Evolutionary conservation across 164 flowering plant genomes (phyloP), one percentile per base, ranked within the genome.

Genomic region (Magnolia kwangsiensis): DNA sequence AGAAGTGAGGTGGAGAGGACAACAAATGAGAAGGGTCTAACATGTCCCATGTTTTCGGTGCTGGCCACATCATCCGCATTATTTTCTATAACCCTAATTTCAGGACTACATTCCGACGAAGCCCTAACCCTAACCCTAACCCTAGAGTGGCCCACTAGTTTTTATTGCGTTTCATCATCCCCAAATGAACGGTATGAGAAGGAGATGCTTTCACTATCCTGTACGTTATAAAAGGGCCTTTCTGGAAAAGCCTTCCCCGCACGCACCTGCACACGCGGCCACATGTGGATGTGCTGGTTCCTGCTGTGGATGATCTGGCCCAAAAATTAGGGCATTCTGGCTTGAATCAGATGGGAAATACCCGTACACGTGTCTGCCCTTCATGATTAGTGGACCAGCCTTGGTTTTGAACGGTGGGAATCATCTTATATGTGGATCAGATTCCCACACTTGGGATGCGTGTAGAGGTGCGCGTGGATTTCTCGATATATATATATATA

Each of bases 21-120:
- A 55, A 16, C 61, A n/a, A 78, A 73, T 49, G 72, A 61, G 72
- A 74, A 50, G 55, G 70, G 69, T 31, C 69, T 71, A 65, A 72
- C 75, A 69, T 67, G 73, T 63, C 79, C 79, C 72, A 55, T 63
- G 66, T 71, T 71, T 71, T 70, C 45, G 83, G 83, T 81, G 73
- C 75, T 75, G 51, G 68, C 69, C 75, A 75, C 78, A 51, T 75
- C 83, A 72, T 63, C 63, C 74, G 51, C 16, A 31, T 9, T 50
- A 11, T 29, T 45, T 7, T 37, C 7, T 37, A 0, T 37, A 73
- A 61, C 67, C 75, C 67, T 37, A 61, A 13, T 29, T 20, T 61
- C 14, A 8, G 24, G 67, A 64, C 67, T 13, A 2, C 24, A 27
- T 11, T 6, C 45, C 45, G 20, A 3, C 23, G 19, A 73, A 72